Percentiles rank a stretch among this genome's conserved stretches.
phyloP scores from a whole-genome alignment of 148 eudicot genomes.

The Camellia granthamiana region DNA sequence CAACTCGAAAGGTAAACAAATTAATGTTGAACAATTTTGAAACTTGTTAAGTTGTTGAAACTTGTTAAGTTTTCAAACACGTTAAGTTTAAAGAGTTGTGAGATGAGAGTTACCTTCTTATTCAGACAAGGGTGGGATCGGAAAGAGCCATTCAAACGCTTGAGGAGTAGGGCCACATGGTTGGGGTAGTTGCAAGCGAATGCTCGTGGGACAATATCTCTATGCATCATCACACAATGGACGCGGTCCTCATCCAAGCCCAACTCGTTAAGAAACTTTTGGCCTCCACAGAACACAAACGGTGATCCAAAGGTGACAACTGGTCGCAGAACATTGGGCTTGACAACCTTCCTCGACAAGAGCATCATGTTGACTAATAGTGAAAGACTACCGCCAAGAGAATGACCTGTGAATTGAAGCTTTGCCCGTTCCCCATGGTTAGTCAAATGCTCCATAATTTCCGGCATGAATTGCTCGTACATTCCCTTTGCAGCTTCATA shows the following conservation, averaged over 20 bases:
- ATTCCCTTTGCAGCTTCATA: conserved; percentile 92
- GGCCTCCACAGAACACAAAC: conserved; percentile 74
- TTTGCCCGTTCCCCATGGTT: conserved; percentile 52
- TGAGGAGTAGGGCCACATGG: conserved; percentile 60
- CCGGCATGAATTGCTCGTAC: conserved; percentile 77
- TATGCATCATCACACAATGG: conserved; percentile 74
- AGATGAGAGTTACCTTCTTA: conserved; percentile 51
- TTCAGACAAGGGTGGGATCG: conserved; percentile 74
- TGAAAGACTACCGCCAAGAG: conserved; percentile 83
- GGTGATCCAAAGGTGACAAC: conserved; percentile 84
- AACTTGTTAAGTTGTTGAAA: too few species aligned
- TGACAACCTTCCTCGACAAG: conserved; percentile 45
- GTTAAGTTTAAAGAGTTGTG: neutral
- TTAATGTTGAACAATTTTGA: too few species aligned
- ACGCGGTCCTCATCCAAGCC: conserved; percentile 58
- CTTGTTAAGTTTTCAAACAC: too few species aligned
- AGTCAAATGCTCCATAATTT: conserved; percentile 51
- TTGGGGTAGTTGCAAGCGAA: conserved; percentile 84
- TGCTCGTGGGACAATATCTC: conserved; percentile 91
- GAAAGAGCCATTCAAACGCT: conserved; percentile 59
- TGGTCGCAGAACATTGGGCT: conserved; percentile 54
- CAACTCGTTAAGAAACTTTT: conserved; percentile 49
- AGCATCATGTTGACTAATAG: conserved; percentile 74
- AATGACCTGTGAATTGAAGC: conserved; percentile 83
- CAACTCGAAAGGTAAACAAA: too few species aligned